These are phyloP conservation scores for Malus domestica DNA, from an alignment of 306 rosid genomes.

Conservation along the genomic window DNA sequence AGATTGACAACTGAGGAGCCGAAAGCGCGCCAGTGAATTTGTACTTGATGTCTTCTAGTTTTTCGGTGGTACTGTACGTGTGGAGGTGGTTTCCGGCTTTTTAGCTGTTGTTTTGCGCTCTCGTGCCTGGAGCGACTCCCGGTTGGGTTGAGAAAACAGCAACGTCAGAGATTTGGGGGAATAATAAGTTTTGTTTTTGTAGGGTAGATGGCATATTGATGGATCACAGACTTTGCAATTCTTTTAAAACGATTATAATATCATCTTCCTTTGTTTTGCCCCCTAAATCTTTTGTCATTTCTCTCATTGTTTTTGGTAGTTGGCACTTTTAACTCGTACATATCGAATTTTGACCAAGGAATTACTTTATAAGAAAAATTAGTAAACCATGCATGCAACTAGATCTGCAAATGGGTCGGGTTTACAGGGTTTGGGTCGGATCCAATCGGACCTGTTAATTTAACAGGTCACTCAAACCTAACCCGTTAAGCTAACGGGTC, in stretches of 20 bases:
- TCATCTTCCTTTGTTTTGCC: background rate
- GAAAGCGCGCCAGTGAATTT: constrained; percentile 12
- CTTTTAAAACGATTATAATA: background rate
- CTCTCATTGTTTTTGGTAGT: background rate
- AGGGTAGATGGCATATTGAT: background rate
- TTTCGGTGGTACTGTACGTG: background rate
- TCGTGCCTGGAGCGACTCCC: background rate
- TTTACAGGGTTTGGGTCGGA: too few species aligned
- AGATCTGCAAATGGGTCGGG: too few species aligned
- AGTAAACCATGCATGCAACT: too few species aligned
- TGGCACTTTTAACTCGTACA: background rate
- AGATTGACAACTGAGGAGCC: constrained; percentile 12
- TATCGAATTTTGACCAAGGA: too few species aligned
- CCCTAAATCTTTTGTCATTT: background rate
- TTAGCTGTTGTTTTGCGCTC: background rate
- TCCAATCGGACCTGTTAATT: too few species aligned
- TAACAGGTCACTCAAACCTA: too few species aligned
- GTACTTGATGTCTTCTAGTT: background rate
- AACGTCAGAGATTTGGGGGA: background rate
- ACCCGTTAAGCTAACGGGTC: too few species aligned
- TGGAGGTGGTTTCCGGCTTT: background rate
- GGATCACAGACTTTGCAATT: constrained; percentile 4
- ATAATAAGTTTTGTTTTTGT: background rate
- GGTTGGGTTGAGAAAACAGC: background rate
- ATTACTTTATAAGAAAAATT: too few species aligned